phyloP scores from a whole-genome alignment of 257 asterid genomes.

The Thymus mandschuricus region DNA sequence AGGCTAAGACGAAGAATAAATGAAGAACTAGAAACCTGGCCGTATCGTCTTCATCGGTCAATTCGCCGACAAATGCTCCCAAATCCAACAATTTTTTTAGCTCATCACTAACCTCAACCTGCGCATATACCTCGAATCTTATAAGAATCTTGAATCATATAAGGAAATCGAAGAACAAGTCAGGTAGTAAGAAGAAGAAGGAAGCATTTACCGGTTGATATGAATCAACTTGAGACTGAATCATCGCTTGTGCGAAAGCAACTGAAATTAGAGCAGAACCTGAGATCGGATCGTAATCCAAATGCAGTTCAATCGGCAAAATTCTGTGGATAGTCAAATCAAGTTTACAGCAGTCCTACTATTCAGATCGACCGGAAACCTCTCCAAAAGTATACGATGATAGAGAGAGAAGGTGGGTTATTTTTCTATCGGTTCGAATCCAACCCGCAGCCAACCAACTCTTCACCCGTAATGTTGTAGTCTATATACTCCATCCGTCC shows the following conservation, averaged over 20 bases:
- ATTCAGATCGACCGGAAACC: too few species aligned
- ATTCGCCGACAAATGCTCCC: conserved; percentile 80
- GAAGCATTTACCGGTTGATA: conserved; percentile 32
- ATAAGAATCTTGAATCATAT: not conserved
- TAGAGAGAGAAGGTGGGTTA: too few species aligned
- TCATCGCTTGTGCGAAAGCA: conserved; percentile 25
- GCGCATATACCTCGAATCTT: not conserved
- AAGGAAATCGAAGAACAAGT: not conserved
- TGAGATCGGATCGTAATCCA: conserved; percentile 9
- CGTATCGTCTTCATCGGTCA: conserved; percentile 73
- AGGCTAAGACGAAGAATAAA: not conserved
- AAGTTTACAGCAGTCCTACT: conserved; percentile 6
- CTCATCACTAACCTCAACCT: conserved; percentile 45
- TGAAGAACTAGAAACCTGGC: conserved; percentile 51
- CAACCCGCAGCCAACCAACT: too few species aligned
- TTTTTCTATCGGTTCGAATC: too few species aligned
- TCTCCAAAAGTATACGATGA: too few species aligned
- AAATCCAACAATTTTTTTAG: conserved; percentile 51
- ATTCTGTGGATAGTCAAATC: not conserved
- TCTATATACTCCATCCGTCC: too few species aligned
- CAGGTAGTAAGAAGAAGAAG: not conserved
- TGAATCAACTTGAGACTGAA: conserved; percentile 33
- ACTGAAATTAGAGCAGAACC: not conserved
- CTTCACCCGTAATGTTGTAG: too few species aligned
- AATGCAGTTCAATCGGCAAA: not conserved